These are phyloP conservation scores for Bretschneidera sinensis DNA, from an alignment of 345 rosid species.

Conservation along the genomic window DNA sequence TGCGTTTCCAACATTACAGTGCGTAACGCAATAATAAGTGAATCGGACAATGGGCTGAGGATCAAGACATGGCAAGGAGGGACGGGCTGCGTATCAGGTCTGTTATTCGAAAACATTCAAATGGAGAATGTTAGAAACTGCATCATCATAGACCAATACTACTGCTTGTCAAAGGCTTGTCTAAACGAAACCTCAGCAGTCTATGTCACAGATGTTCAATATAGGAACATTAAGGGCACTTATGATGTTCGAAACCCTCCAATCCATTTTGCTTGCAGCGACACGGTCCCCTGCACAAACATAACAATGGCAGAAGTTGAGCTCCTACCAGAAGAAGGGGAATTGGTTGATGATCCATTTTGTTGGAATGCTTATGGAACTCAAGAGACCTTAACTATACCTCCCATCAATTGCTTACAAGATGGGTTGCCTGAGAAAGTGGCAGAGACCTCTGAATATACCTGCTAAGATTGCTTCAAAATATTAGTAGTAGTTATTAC, in stretches of 20 bases:
- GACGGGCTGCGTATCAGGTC: slow-evolving; percentile 59
- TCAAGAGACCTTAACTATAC: slow-evolving; percentile 75
- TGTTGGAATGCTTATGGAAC: slow-evolving; percentile 96
- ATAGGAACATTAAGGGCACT: slow-evolving; percentile 80
- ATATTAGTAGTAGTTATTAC: background rate
- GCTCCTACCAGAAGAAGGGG: slow-evolving; percentile 82
- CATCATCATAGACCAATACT: slow-evolving; percentile 88
- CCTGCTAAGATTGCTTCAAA: slow-evolving; percentile 31
- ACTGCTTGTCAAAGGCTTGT: slow-evolving; percentile 63
- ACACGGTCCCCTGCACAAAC: slow-evolving; percentile 84
- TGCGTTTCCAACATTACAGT: slow-evolving; percentile 91
- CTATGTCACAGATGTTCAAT: slow-evolving; percentile 51
- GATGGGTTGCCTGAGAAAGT: slow-evolving; percentile 64
- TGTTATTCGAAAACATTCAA: slow-evolving; percentile 75
- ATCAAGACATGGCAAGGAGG: slow-evolving; percentile 99
- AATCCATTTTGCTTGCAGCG: slow-evolving; percentile 92
- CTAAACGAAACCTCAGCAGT: slow-evolving; percentile 86
- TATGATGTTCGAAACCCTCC: slow-evolving; percentile 79
- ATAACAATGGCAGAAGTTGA: slow-evolving; percentile 89
- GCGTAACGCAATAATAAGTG: slow-evolving; percentile 51
- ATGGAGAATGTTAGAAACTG: slow-evolving; percentile 92
- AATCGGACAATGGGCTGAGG: slow-evolving; percentile 88
- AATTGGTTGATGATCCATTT: slow-evolving; percentile 87
- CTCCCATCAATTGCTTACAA: slow-evolving; percentile 69
- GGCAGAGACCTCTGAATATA: slow-evolving; percentile 27